Base-by-base conservation (phyloP, 768 basidiomycete genomes). In the Cyclocybe cylindracea region DNA sequence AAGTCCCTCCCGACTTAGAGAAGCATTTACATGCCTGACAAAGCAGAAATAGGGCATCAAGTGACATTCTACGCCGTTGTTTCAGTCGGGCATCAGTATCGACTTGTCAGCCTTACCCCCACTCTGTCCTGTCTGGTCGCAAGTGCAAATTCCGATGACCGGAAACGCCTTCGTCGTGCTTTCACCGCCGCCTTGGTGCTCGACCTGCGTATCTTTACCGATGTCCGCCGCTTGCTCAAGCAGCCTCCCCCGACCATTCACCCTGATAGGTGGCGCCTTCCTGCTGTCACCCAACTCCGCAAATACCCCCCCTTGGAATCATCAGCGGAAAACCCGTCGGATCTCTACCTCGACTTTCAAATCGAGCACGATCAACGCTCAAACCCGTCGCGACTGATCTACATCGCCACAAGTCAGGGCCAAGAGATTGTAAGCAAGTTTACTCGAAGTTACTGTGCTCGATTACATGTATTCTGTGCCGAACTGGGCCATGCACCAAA, bases 151-250 rank as follows among this genome's bases (percentile, higher is more conserved):
- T 41, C 42, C n/a, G 24, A 24, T 19, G 59, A 63, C 24, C 53
- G 56, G n/a, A 43, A 37, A 11, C 39, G 18, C 10, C 56, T 62
- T 24, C 53, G 55, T 40, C 29, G 11, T 14, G 61, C 61, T 29
- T 63, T 63, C 54, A 37, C 44, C n/a, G 61, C 61, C 37, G 60
- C 61, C 4, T 54, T 24, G 24, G 43, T 7, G 53, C 60, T 63
- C 16, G 46, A 57, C 16, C 42, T 34, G 10, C 43, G 38, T 39
- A 59, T 59, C 32, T 36, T 54, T 24, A 29, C 29, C 11, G 58
- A 60, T 11, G n/a, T 45, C 35, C 13, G 24, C 33, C 11, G 29
- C 34, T 18, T 34, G 11, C 40, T 39, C 41, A 31, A 29, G 41
- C 32, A 32, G 39, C 33, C 10, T 14, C 51, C 43, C 6, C 35